A percentile compares a stretch with the other conserved stretches of the same genome.
Conservation (phyloP, 768 basidiomycete genomes). For the Leccinellum luteum region DNA sequence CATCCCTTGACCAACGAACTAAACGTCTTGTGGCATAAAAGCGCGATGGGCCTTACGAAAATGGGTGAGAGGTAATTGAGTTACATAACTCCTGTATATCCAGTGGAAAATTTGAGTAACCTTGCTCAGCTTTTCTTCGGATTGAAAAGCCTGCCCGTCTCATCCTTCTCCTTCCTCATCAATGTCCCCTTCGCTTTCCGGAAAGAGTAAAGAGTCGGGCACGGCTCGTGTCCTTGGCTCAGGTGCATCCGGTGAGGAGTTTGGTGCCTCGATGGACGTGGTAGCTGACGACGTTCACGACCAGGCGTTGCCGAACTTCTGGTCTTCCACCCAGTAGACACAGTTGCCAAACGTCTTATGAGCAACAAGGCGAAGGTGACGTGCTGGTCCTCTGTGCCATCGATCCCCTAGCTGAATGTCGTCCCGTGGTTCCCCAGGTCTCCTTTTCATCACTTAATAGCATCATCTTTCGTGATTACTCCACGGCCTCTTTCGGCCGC, state of each 20-base stretch:
- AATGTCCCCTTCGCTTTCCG: slow-evolving; percentile 50
- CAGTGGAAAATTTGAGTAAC: slow-evolving; percentile 8
- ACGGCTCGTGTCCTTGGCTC: slow-evolving; percentile 89
- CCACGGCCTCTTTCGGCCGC: slow-evolving; percentile 58
- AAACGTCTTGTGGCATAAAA: background rate
- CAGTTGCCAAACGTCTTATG: slow-evolving; percentile 98
- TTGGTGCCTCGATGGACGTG: background rate
- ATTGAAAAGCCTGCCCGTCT: background rate
- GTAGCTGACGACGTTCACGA: background rate
- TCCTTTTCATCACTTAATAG: slow-evolving; percentile 59
- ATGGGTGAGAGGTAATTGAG: background rate
- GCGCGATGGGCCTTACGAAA: slow-evolving; percentile 11
- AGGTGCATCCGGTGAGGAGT: slow-evolving; percentile 73
- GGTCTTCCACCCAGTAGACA: slow-evolving; percentile 95
- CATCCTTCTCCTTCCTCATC: background rate
- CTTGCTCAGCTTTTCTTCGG: background rate
- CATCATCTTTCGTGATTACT: slow-evolving; percentile 87
- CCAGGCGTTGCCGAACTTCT: slow-evolving; percentile 91
- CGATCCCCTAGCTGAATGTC: background rate
- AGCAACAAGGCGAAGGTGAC: slow-evolving; percentile 86
- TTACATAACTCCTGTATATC: slow-evolving; percentile 25
- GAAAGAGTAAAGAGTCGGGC: slow-evolving; percentile 75
- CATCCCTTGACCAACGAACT: background rate
- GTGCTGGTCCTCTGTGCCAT: background rate
- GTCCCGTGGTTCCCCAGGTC: slow-evolving; percentile 41